Conservation (phyloP, 129 eudicot species). For the Artemisia annua region DNA sequence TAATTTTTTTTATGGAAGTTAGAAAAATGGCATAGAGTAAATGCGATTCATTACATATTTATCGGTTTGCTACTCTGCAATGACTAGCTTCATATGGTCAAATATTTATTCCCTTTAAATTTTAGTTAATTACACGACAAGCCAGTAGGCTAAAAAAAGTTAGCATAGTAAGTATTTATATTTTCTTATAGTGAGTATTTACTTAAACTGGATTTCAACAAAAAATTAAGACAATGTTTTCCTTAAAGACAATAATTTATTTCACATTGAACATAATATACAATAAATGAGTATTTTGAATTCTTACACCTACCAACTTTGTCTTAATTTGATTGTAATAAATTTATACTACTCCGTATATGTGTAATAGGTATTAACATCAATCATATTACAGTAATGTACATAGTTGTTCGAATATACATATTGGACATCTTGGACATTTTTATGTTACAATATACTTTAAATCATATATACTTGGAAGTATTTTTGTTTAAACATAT, state of each 20-base stretch:
- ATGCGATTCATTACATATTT: conserved; percentile 1
- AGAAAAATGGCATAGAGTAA: conserved; percentile 16
- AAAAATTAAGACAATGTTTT: neutral
- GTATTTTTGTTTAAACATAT: too few relatives aligned
- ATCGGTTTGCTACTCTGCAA: neutral
- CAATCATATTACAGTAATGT: too few relatives aligned
- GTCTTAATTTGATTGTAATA: conserved; percentile 6
- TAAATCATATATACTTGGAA: too few relatives aligned
- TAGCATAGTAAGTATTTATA: too few relatives aligned
- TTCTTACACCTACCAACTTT: conserved; percentile 2
- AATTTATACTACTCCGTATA: neutral
- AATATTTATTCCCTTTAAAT: neutral
- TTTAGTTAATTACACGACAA: neutral
- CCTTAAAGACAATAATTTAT: conserved; percentile 8
- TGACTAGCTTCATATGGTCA: conserved; percentile 4
- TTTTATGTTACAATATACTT: too few relatives aligned
- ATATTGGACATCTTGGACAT: too few relatives aligned
- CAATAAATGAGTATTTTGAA: conserved; percentile 30
- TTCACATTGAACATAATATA: neutral
- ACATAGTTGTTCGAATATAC: too few relatives aligned
- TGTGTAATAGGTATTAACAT: too few relatives aligned
- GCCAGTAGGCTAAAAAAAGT: neutral
- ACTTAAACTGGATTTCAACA: neutral
- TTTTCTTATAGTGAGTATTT: neutral
- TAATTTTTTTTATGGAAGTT: neutral